Evolutionary conservation across 371 early-diverging fungal genomes (phyloP).

Genomic region (Thermomucor indicae-seudaticae): DNA sequence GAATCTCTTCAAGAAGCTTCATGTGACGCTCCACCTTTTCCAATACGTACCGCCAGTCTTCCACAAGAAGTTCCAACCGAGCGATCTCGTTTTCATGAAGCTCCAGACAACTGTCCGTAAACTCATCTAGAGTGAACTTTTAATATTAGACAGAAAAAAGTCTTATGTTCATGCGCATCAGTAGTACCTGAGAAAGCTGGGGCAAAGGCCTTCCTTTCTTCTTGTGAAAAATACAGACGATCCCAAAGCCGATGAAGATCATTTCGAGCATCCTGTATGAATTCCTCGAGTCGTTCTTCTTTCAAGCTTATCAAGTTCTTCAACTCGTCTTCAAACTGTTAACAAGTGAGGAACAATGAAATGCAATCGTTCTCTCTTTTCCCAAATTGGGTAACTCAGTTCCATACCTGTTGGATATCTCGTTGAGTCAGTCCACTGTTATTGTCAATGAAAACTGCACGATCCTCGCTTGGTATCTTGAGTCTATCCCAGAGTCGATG

Average conservation of each 20-base stretch:
- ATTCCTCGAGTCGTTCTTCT: conserved; percentile 36
- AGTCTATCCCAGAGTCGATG: conserved; percentile 38
- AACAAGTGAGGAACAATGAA: background rate
- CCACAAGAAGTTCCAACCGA: conserved; percentile 21
- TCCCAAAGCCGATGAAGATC: conserved; percentile 35
- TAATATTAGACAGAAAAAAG: background rate
- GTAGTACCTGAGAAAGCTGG: conserved; percentile 23
- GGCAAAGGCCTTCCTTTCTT: conserved; percentile 22
- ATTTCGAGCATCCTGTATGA: conserved; percentile 28
- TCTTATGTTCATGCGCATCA: background rate
- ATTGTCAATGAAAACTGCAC: conserved; percentile 18
- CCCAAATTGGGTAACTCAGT: background rate
- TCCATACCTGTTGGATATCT: conserved; percentile 24
- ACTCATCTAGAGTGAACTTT: conserved; percentile 12
- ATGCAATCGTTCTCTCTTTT: background rate
- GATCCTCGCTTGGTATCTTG: conserved; percentile 17
- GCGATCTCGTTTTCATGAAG: conserved; percentile 36
- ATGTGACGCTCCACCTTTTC: conserved; percentile 38
- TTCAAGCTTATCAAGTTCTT: conserved; percentile 20
- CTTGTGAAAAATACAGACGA: conserved; percentile 30
- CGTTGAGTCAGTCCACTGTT: conserved; percentile 19
- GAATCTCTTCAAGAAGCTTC: conserved; percentile 31
- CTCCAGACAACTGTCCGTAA: conserved; percentile 18
- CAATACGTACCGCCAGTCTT: conserved; percentile 38
- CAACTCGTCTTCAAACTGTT: conserved; percentile 30